Evolutionary conservation across 768 basidiomycete species (phyloP), one percentile per base, ranked within the genome.

Genomic region (Chalciporus piperatus): DNA sequence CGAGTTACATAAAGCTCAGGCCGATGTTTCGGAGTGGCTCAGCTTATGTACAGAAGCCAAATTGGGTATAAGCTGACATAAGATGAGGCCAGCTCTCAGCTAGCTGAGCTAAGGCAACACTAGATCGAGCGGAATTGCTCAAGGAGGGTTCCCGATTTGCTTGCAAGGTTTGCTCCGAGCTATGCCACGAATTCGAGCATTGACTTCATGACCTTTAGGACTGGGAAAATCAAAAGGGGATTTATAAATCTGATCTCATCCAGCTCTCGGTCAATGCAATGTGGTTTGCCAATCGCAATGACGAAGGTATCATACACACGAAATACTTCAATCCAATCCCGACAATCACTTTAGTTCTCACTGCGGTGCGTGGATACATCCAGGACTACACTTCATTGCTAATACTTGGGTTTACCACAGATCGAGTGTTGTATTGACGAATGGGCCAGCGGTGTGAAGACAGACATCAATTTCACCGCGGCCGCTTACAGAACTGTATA

Each of bases 211-310:
- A 41, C 13, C 17, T 41, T 27, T 16, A 50, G 52, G 51, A 41
- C 25, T 49, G 19, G 9, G 39, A 49, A 22, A 49, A 5, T 14
- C 37, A 38, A 44, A 52, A 51, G 20, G 66, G 66, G 12, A 40
- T 69, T 0, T 70, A 65, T 50, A 56, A 67, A 48, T 48, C 59
- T n/a, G 32, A 12, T 0, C 59, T 67, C 19, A 55, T 69, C 14
- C 69, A 70, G 41, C 48, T 48, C 35, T 40, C 44, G 1, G 28
- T 61, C 30, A 68, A 69, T 23, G 12, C 38, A 6, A 55, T 66
- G 45, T 69, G 63, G 63, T 69, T 70, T 42, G 42, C 41, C 19
- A 65, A 68, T 47, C 49, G 47, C 2, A 47, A 44, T n/a, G 59
- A 63, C 46, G 61, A 69, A 35, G 69, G 69, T 25, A 50, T 66